Base-by-base conservation (phyloP, 179 eudicot genomes). In the Beta macrorhiza region DNA sequence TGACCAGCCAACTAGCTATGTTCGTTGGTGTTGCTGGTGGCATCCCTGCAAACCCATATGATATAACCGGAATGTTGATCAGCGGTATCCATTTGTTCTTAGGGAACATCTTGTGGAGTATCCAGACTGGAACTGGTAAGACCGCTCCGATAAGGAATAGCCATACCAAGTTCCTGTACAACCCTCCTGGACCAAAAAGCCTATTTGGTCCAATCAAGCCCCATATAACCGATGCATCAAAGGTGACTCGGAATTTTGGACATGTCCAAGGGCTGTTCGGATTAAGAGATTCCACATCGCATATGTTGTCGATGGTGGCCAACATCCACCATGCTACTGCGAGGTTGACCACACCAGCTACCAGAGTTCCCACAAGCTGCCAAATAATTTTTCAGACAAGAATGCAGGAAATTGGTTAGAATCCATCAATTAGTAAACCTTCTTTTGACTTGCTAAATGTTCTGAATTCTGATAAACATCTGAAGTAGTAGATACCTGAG, bases 241-340 rank as follows among this genome's bases (percentile, higher is more conserved):
- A 94, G 11, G 97, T 92, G 61, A 97, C 98, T 53, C 93, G 83
- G 87, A 94, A 94, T 80, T 94, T 92, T 20, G 98, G 99, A 87
- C 98, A 97, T 16, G 98, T 94, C 99, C 99, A 97, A 5, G 99
- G 99, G 82, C 98, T 97, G 76, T 93, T 95, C 0, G 99, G 97
- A 81, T 91, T 95, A 15, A 88, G 89, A 0, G 91, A 85, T 25
- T 92, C 98, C 49, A 92, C 87, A 55, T 97, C 98, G 59, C 99
- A 97, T 22, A 97, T 81, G 87, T 91, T 92, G 37, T 97, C 95
- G 2, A 97, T 90, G 83, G 82, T 86, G 37, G 67, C 97, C 69
- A 94, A 67, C 97, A 97, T 92, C 99, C 97, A 97, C 99, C 99
- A 97, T 64, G 98, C 83, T 22, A 97, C 99, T 25, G 92, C 93